Evolutionary conservation across 306 rosid species (phyloP), one percentile per base, ranked within the genome.

Genomic region (Castanea sativa): DNA sequence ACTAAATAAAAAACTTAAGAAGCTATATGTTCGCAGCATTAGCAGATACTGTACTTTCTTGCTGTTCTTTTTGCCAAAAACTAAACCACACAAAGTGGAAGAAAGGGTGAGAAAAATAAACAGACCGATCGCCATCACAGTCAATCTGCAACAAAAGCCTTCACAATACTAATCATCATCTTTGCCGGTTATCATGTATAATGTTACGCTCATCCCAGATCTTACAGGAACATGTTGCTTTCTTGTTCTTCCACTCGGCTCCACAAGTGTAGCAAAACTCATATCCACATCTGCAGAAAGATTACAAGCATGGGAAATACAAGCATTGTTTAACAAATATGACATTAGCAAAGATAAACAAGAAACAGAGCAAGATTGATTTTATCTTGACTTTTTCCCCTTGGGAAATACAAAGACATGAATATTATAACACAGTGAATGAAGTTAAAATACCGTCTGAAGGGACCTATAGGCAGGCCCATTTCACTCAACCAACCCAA

Each of bases 211-310:
- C 92, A 45, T 75, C 74, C 94, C 92, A 90, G 45, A 85, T 84
- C 1, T 82, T 90, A 73, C 92, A 90, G 32, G 60, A 3, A 73
- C 94, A 90, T 2, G 92, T 83, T 58, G 88, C 69, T 75, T 64
- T 84, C 73, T 90, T 90, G 32, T 85, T 45, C 78, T 81, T 83
- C 92, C 89, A 88, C 78, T 85, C 82, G 18, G 82, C 89, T 75
- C 89, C 90, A 83, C 91, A 86, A 8, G 63, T 84, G 78, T 90
- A 90, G 76, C 94, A 90, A 49, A 90, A 90, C 77, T 90, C 87
- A 55, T 83, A 75, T 60, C 85, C 85, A 32, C 92, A 88, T 79
- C 92, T 90, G 73, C 75, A 59, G 23, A 81, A 78, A 43, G 58
- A 76, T 70, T 3, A 13, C 49, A 55, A 49, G 52, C 52, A 10